phyloP scores from a whole-genome alignment of 2,329 filamentous ascomycete genomes.

The Sporothrix curviconia region DNA sequence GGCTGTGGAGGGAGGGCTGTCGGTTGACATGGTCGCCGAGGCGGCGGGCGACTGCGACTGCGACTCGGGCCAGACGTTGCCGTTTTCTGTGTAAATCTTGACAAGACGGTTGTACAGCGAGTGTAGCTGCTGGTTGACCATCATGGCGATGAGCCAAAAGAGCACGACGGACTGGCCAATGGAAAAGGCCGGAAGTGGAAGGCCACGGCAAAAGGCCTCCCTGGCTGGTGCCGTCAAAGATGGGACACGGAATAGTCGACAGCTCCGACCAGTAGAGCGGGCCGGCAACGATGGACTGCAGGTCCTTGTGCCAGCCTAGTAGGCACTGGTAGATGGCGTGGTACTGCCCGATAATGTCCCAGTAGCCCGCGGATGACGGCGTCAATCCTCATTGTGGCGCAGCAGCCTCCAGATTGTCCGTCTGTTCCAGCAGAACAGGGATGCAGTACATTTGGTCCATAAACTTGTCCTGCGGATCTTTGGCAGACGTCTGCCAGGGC shows the following conservation, averaged over 20 bases:
- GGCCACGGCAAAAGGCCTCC: slow-evolving; percentile 20
- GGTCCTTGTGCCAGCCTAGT: slow-evolving; percentile 13
- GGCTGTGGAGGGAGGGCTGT: no score
- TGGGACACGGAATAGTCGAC: slow-evolving; percentile 10
- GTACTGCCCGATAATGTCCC: slow-evolving; percentile 12
- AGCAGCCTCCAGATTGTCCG: slow-evolving; percentile 1
- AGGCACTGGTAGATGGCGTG: slow-evolving; percentile 12
- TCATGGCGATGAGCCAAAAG: slow-evolving; percentile 19
- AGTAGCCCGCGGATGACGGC: background rate
- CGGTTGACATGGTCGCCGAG: background rate
- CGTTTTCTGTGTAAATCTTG: no score
- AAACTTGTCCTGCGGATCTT: slow-evolving; percentile 21
- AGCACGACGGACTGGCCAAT: slow-evolving; percentile 19
- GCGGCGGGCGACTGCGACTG: background rate
- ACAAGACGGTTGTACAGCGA: slow-evolving; percentile 2
- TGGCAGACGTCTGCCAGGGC: slow-evolving; percentile 17
- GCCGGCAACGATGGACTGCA: slow-evolving; percentile 16
- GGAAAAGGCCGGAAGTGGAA: slow-evolving; percentile 21
- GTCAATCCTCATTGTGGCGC: background rate
- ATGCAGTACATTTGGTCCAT: slow-evolving; percentile 21
- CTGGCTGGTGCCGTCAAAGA: background rate
- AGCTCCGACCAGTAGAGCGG: slow-evolving; percentile 21
- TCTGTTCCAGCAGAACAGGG: slow-evolving; percentile 15
- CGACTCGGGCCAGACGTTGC: no score
- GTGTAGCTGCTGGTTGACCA: slow-evolving; percentile 16